A percentile compares a stretch with the other conserved stretches of the same genome.
These are phyloP conservation scores for Cupressus sempervirens DNA, from an alignment of 75 land plant genomes.

Conservation along the genomic window DNA sequence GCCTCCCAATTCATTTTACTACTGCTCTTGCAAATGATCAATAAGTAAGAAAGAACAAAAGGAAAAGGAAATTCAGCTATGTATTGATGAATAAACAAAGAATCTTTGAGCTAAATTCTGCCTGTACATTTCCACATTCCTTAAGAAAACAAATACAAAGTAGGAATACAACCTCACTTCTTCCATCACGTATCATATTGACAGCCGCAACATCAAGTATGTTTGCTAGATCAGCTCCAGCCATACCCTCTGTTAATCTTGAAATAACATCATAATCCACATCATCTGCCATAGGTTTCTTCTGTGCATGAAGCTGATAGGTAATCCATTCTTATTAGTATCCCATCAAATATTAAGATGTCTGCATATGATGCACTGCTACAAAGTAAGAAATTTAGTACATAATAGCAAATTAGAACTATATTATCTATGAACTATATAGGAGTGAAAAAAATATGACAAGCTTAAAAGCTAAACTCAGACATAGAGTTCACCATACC, in stretches of 20 bases:
- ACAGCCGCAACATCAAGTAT: constrained; percentile 86
- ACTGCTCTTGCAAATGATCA: background rate
- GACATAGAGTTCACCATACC: background rate
- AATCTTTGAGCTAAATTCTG: background rate
- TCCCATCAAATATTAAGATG: background rate
- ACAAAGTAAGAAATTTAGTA: background rate
- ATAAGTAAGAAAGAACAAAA: background rate
- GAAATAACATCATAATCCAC: constrained; percentile 84
- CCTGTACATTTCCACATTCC: background rate
- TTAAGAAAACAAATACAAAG: background rate
- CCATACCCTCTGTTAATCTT: constrained; percentile 82
- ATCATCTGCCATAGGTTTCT: constrained; percentile 94
- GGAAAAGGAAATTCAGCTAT: background rate
- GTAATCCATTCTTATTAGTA: constrained; percentile 3
- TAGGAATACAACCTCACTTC: constrained; percentile 62
- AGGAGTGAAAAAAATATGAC: background rate
- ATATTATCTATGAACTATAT: background rate
- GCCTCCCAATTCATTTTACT: background rate
- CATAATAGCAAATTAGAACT: background rate
- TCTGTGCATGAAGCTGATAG: constrained; percentile 84
- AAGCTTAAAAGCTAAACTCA: background rate
- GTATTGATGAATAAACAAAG: background rate
- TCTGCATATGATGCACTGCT: background rate
- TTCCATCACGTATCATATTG: constrained; percentile 73
- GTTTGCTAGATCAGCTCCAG: constrained; percentile 94